Conservation (phyloP, 352 stramenopile genomes). For the Phytophthora palmivora region DNA sequence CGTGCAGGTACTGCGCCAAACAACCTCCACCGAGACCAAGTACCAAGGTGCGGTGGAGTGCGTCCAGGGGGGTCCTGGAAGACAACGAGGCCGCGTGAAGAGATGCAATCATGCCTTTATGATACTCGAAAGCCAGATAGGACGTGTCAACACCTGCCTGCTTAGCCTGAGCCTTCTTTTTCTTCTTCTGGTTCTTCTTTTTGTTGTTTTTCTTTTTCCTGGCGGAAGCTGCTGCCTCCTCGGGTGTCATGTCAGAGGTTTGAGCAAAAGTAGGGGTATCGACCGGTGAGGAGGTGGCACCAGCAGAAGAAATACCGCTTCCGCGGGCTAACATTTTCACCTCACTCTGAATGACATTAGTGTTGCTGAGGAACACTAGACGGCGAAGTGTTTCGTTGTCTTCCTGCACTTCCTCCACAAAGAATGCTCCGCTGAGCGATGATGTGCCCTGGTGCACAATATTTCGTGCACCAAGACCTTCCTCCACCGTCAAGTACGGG, state of each 20-base stretch:
- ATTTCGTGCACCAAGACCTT: conserved; percentile 64
- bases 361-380: conserved; percentile 80
- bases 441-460: conserved; percentile 63
- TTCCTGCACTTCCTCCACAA: conserved; percentile 74
- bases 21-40: conserved; percentile 78
- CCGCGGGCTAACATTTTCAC: conserved; percentile 47
- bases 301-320: conserved; percentile 5
- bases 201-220: conserved; percentile 65
- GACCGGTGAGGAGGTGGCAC: conserved; percentile 5
- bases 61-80: conserved; percentile 13
- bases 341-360: conserved; percentile 82
- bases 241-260: conserved; percentile 27
- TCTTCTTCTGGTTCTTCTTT: conserved; percentile 74
- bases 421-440: conserved; percentile 64
- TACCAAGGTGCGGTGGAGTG: conserved; percentile 50
- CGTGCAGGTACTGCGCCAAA: conserved; percentile 70
- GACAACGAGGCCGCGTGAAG: conserved; percentile 53
- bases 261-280: conserved; percentile 16
- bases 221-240: conserved; percentile 30
- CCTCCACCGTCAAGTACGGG: conserved; percentile 77
- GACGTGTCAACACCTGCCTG: conserved; percentile 52
- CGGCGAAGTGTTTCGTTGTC: conserved; percentile 56
- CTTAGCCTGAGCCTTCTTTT: conserved; percentile 41
- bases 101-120: conserved; percentile 76
- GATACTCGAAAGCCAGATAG: conserved; percentile 81